Evolutionary conservation across 1,284 basidiomycete genomes (phyloP), one percentile per base, ranked within the genome.

Genomic region (Earliella scabrosa): DNA sequence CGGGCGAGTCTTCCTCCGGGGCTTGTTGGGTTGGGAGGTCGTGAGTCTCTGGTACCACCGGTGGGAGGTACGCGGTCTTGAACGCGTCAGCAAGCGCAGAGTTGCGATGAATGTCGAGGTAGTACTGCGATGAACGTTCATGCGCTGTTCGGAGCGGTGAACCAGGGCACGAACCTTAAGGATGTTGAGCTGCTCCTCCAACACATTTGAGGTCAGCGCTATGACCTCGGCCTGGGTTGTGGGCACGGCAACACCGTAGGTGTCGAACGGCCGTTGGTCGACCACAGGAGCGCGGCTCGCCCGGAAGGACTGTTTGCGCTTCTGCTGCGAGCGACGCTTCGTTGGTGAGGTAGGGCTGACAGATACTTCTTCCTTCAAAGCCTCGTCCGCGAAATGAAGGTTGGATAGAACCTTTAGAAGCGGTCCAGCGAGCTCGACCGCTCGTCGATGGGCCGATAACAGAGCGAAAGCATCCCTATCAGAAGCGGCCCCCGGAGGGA

Each of bases 151-250:
- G n/a, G n/a, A n/a, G n/a, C n/a, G n/a, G n/a, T n/a, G n/a, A n/a
- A n/a, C n/a, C n/a, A n/a, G n/a, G n/a, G n/a, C n/a, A 43, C 27
- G 14, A 13, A 77, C 77, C 54, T 68, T 43, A 6, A 79, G 45
- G 32, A 66, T 63, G 3, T 13, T n/a, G 50, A 65, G 69, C 45
- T 74, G 69, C 1, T 64, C 20, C 0, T 20, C 14, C 0, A 68
- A 44, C 11, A 78, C 62, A 5, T 59, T 31, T 1, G 8, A 11
- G 0, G 63, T 61, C n/a, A 71, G 44, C 10, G 55, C 36, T 2
- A 16, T 47, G 43, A 67, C 72, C 24, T 71, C 68, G 2, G 55
- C 47, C 13, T 47, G 39, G n/a, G 64, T 64, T 7, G 26, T 24
- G 2, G 78, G 78, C 0, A 71, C 56, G 1, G 50, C 34, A 1